These are phyloP conservation scores for Musa beccarii DNA, from an alignment of 176 grass and related monocot genomes.

Conservation along the genomic window DNA sequence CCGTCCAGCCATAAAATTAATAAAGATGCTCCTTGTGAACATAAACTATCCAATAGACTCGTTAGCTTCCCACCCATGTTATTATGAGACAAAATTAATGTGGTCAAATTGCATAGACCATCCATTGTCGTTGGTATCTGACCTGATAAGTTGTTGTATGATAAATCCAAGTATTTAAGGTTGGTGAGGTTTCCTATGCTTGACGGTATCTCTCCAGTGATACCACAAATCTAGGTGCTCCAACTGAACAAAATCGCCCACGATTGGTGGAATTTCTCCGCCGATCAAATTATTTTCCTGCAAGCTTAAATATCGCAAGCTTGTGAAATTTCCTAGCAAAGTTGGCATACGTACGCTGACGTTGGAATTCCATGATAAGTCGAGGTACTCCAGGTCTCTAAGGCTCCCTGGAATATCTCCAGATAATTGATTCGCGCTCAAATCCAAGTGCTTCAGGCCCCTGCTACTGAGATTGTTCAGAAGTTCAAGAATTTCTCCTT, in stretches of 20 bases:
- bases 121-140: not conserved
- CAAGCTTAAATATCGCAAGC: too few species aligned
- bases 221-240: not conserved
- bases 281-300: fast-evolving
- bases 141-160: not conserved
- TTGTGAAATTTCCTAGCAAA: too few species aligned
- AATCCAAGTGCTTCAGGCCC: not conserved
- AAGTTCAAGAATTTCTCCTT: not conserved
- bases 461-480: not conserved
- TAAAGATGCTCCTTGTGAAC: not conserved
- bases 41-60: not conserved
- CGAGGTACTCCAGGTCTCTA: not conserved
- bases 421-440: not conserved
- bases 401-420: too few species aligned
- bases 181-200: constrained; percentile 1
- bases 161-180: not conserved
- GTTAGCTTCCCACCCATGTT: not conserved
- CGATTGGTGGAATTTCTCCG: too few species aligned
- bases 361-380: too few species aligned
- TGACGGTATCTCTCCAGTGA: too few species aligned
- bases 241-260: too few species aligned
- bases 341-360: too few species aligned
- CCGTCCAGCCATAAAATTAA: fast-evolving
- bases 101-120: not conserved
- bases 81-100: not conserved